A percentile compares a stretch with the other conserved stretches of the same genome.
These are phyloP conservation scores for Fusarium veterinarium DNA, from an alignment of 2,329 filamentous ascomycete species.

Conservation along the genomic window DNA sequence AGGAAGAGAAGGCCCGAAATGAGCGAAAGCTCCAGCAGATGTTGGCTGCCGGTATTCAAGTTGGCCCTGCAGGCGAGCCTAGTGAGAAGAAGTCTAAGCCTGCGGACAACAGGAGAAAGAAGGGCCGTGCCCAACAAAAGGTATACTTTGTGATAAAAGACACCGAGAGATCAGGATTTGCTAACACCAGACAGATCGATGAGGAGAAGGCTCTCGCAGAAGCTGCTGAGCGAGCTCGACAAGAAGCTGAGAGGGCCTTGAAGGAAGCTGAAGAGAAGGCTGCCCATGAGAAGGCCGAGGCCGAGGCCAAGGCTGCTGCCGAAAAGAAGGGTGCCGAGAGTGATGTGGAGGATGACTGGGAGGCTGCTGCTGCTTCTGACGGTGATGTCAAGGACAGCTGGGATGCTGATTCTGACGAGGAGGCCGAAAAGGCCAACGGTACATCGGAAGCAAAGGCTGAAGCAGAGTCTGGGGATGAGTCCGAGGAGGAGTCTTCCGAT, in stretches of 20 bases:
- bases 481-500: constrained; percentile 73
- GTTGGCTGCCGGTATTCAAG: constrained; percentile 80
- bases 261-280: constrained; percentile 73
- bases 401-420: constrained; percentile 87
- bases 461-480: constrained; percentile 58
- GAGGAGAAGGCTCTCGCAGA: constrained; percentile 84
- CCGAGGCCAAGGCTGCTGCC: constrained; percentile 65
- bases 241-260: constrained; percentile 74
- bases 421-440: constrained; percentile 64
- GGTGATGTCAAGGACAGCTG: constrained; percentile 92
- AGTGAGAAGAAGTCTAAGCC: constrained; percentile 81
- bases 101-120: constrained; percentile 84
- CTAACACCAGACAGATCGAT: constrained; percentile 64
- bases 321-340: constrained; percentile 67
- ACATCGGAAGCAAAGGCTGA: constrained; percentile 54
- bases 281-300: constrained; percentile 66
- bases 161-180: neutral
- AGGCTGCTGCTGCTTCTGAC: constrained; percentile 81
- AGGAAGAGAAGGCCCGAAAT: constrained; percentile 81
- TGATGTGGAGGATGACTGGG: constrained; percentile 86
- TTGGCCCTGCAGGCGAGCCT: constrained; percentile 70
- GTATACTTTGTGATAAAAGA: constrained; percentile 46
- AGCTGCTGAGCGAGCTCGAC: constrained; percentile 76
- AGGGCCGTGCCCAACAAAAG: constrained; percentile 68
- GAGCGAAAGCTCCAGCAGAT: constrained; percentile 87